Evolutionary conservation across 352 stramenopile species (phyloP).

Genomic region (Pythium utonaiense): DNA sequence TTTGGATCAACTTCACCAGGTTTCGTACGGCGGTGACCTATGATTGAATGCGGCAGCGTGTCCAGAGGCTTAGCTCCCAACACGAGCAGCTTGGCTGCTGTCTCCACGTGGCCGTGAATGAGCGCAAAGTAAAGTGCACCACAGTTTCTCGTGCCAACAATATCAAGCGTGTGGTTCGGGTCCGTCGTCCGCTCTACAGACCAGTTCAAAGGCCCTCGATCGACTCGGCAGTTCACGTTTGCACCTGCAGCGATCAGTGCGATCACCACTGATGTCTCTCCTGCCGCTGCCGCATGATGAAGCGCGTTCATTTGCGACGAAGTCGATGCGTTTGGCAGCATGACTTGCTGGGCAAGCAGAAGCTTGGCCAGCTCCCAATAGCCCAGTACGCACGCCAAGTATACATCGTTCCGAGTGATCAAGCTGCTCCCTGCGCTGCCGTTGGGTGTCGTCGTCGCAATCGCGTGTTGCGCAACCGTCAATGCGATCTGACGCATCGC

Average conservation of each 20-base stretch:
- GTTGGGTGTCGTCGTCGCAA: constrained; percentile 27
- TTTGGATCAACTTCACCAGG: not conserved
- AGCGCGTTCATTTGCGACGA: constrained; percentile 39
- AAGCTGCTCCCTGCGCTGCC: constrained; percentile 33
- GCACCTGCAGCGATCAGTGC: constrained; percentile 46
- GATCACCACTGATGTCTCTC: constrained; percentile 38
- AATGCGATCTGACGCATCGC: constrained; percentile 37
- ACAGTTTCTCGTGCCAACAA: not conserved
- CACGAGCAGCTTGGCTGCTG: constrained; percentile 51
- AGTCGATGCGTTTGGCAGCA: constrained; percentile 37
- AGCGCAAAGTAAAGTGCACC: constrained; percentile 53
- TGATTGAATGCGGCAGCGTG: constrained; percentile 29
- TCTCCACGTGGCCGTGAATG: constrained; percentile 47
- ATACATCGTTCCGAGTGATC: constrained; percentile 46
- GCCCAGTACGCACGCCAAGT: constrained; percentile 39
- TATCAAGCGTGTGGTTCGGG: not conserved
- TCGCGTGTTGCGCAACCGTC: constrained; percentile 30
- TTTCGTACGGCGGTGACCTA: not conserved
- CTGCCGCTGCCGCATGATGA: constrained; percentile 46
- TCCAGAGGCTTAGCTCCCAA: constrained; percentile 46
- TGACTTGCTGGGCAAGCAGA: constrained; percentile 47
- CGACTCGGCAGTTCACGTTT: constrained; percentile 50
- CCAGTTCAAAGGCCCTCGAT: not conserved
- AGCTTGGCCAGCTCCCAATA: constrained; percentile 47
- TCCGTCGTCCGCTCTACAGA: not conserved